Evolutionary conservation across 257 asterid genomes (phyloP).

Genomic region (Handroanthus guayacan): DNA sequence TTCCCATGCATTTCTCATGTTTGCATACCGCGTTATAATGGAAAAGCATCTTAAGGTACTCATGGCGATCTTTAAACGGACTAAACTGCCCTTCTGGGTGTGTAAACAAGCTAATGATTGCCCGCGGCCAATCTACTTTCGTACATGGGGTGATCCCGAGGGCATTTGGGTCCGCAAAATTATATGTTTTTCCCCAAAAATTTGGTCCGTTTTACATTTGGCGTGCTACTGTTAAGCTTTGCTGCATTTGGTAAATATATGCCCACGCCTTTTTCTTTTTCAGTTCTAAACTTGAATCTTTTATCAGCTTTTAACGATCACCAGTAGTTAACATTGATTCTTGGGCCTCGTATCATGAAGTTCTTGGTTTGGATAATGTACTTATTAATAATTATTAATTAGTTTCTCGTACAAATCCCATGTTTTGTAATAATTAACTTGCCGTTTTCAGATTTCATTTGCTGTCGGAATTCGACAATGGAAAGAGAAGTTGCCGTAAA

Average conservation of each 20-base stretch:
- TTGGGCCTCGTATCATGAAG: constrained; percentile 13
- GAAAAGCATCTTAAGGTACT: neutral
- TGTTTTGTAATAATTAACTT: neutral
- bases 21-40: neutral
- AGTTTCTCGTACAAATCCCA: neutral
- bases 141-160: constrained; percentile 83
- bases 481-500: constrained; percentile 95
- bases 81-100: constrained; percentile 36
- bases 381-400: neutral
- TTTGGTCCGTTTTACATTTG: constrained; percentile 40
- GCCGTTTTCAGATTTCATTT: constrained; percentile 72
- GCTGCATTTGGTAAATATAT: constrained; percentile 48
- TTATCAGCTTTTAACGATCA: constrained; percentile 29
- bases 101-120: constrained; percentile 50
- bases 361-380: constrained; percentile 30
- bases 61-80: constrained; percentile 25
- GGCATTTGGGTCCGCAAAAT: constrained; percentile 66
- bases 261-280: constrained; percentile 10
- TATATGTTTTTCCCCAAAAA: constrained; percentile 39
- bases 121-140: constrained; percentile 1
- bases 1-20: constrained; percentile 36
- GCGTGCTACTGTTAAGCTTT: constrained; percentile 46
- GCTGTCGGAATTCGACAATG: constrained; percentile 89
- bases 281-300: constrained; percentile 8
- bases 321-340: constrained; percentile 12